Percentiles rank a stretch among this genome's conserved stretches.
Evolutionary conservation across 768 basidiomycete genomes (phyloP).

Genomic region (Trametes gibbosa): DNA sequence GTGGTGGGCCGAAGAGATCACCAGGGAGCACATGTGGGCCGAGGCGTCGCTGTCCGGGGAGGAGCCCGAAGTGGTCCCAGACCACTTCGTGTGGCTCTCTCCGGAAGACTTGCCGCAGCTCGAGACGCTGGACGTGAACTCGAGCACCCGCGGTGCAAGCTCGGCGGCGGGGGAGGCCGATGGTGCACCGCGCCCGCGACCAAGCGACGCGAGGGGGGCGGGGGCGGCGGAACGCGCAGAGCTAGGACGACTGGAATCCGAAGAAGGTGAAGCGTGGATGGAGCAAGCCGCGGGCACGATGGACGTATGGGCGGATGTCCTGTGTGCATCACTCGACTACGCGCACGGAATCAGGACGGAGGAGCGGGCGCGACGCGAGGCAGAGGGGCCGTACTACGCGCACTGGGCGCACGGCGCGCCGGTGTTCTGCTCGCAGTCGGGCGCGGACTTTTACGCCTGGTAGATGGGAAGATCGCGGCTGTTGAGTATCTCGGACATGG

Average conservation of each 20-base stretch:
- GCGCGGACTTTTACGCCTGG: not conserved
- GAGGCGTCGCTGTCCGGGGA: not conserved
- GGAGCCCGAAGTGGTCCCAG: not conserved
- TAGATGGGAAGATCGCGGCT: too few species aligned
- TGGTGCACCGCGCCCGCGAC: too few species aligned
- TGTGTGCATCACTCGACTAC: not conserved
- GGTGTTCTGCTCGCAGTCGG: not conserved
- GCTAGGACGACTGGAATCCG: not conserved
- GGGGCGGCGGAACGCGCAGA: not conserved
- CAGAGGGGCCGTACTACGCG: not conserved
- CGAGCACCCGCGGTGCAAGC: not conserved
- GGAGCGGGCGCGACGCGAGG: not conserved
- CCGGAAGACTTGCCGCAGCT: not conserved
- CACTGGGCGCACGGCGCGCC: not conserved
- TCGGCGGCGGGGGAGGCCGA: not conserved
- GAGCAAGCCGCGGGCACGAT: not conserved
- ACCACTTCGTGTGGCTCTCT: conserved; percentile 1
- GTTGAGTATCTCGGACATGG: too few species aligned
- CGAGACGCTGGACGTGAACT: not conserved
- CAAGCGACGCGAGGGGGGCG: not conserved
- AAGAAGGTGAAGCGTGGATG: not conserved
- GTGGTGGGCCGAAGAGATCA: conserved; percentile 7
- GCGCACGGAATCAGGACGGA: not conserved
- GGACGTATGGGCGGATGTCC: not conserved
- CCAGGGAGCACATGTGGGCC: not conserved